These are phyloP conservation scores for Scytalidium lignicola DNA, from an alignment of 2,329 filamentous ascomycete genomes.

Conservation along the genomic window DNA sequence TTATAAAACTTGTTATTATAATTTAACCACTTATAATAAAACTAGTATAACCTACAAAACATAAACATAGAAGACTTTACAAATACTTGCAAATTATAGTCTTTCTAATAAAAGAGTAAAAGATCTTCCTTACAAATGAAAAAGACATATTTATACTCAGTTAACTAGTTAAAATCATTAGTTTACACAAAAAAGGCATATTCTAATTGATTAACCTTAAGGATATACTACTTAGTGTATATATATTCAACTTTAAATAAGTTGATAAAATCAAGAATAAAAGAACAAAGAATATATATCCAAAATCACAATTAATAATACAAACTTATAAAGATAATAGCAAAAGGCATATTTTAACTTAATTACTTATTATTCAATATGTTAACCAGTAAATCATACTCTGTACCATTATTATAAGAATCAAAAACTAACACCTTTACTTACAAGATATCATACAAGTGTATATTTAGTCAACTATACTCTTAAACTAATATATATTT, in stretches of 20 bases:
- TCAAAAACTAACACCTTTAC: no score
- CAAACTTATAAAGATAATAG: slow-evolving; percentile 8
- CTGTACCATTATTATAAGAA: background rate
- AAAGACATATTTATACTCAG: background rate
- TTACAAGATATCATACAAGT: no score
- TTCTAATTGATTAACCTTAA: background rate
- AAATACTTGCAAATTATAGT: no score
- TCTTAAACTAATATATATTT: background rate
- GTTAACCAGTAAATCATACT: slow-evolving; percentile 8
- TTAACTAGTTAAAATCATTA: background rate
- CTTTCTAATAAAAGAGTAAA: background rate
- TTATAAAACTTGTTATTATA: no score
- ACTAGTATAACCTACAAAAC: no score
- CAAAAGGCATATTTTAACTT: slow-evolving; percentile 7
- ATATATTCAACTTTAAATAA: no score
- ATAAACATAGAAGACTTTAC: no score
- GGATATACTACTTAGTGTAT: no score
- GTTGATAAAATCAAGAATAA: slow-evolving; percentile 7
- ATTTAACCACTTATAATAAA: no score
- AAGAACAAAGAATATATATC: background rate
- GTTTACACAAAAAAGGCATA: background rate
- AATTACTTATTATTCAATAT: slow-evolving; percentile 9
- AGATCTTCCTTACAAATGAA: background rate
- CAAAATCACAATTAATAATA: slow-evolving; percentile 5
- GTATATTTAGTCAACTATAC: slow-evolving; percentile 1